These are phyloP conservation scores for Orbilia quercus DNA, from an alignment of 2,329 filamentous ascomycete species.

Conservation along the genomic window DNA sequence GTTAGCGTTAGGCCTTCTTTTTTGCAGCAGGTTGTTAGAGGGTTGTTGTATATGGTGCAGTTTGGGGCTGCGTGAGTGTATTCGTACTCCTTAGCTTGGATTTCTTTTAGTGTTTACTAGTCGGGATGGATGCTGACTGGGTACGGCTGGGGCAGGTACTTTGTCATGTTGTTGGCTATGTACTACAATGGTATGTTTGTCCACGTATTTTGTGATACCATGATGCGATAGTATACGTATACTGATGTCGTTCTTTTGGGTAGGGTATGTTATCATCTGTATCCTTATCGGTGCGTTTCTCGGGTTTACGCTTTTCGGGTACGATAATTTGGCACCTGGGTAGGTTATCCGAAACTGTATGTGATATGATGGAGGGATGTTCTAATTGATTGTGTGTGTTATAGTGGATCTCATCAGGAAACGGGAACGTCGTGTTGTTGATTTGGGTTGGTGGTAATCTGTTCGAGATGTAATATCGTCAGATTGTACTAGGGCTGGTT, in stretches of 20 bases:
- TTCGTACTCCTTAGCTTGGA: no score
- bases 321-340: slow-evolving; percentile 66
- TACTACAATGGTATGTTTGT: slow-evolving; percentile 68
- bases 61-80: slow-evolving; percentile 66
- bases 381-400: not conserved
- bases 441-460: no score
- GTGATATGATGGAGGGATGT: not conserved
- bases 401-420: slow-evolving; percentile 47
- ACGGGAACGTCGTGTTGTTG: slow-evolving; percentile 52
- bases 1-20: slow-evolving; percentile 69
- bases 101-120: no score
- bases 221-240: no score
- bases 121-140: no score
- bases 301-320: slow-evolving; percentile 78
- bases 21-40: slow-evolving; percentile 74
- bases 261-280: slow-evolving; percentile 80
- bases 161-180: slow-evolving; percentile 68
- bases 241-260: not conserved
- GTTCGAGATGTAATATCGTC: no score
- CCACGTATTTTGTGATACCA: no score
- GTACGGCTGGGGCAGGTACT: slow-evolving; percentile 34
- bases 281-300: slow-evolving; percentile 81
- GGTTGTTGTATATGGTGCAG: slow-evolving; percentile 75
- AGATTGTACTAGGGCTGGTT: no score
- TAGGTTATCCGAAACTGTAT: slow-evolving; percentile 13